Evolutionary conservation across 2,329 filamentous ascomycete species (phyloP).

Genomic region (Dothidotthia symphoricarpi): DNA sequence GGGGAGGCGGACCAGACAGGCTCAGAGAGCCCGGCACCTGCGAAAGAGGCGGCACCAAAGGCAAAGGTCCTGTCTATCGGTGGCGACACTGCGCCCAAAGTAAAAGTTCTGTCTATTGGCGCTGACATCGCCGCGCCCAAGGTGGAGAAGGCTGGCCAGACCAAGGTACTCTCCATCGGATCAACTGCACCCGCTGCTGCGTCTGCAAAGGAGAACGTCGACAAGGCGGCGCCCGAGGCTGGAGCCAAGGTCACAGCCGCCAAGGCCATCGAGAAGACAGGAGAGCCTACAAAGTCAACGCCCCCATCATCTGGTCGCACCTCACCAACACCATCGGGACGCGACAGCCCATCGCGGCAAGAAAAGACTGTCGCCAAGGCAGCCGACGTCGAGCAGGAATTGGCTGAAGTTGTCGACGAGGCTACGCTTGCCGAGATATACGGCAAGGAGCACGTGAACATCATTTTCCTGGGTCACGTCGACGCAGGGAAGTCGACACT

Average conservation of each 20-base stretch:
- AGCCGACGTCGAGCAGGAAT: slow-evolving; percentile 82
- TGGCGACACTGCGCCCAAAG: slow-evolving; percentile 55
- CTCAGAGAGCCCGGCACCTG: slow-evolving; percentile 45
- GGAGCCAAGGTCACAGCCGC: slow-evolving; percentile 80
- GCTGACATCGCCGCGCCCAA: slow-evolving; percentile 56
- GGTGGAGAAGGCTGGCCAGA: slow-evolving; percentile 49
- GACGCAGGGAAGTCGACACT: slow-evolving; percentile 97
- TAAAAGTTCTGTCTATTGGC: slow-evolving; percentile 62
- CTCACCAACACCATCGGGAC: slow-evolving; percentile 79
- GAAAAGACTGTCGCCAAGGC: slow-evolving; percentile 64
- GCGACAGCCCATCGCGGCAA: slow-evolving; percentile 69
- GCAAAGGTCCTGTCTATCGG: slow-evolving; percentile 65
- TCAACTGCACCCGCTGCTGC: slow-evolving; percentile 52
- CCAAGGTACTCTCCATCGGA: slow-evolving; percentile 78
- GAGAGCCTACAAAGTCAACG: slow-evolving; percentile 59
- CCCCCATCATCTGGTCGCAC: slow-evolving; percentile 62
- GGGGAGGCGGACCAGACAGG: slow-evolving; percentile 52
- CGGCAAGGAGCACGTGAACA: slow-evolving; percentile 89
- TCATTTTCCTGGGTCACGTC: slow-evolving; percentile 97
- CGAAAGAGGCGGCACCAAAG: slow-evolving; percentile 49
- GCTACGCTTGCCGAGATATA: slow-evolving; percentile 91
- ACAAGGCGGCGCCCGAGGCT: slow-evolving; percentile 57
- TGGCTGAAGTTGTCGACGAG: slow-evolving; percentile 75
- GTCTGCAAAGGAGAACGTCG: slow-evolving; percentile 48
- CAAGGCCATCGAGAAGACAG: slow-evolving; percentile 90